phyloP scores from a whole-genome alignment of 805 yeast species.

The Starmerella sp. region DNA sequence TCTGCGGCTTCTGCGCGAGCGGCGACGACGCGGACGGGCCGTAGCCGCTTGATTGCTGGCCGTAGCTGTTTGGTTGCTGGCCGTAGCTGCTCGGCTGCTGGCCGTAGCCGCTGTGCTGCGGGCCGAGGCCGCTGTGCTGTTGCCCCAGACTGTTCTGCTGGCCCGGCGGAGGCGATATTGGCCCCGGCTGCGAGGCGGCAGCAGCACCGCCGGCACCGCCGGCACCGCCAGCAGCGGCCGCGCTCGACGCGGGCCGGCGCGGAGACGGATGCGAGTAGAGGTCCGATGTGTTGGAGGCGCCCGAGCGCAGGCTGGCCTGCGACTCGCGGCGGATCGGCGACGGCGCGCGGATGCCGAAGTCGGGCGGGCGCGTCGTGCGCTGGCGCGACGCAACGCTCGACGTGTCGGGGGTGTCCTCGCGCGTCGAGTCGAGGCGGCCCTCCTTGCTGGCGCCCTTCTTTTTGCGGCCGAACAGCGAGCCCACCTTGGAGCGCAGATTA shows the following conservation, averaged over 20 bases:
- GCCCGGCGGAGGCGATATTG: not conserved
- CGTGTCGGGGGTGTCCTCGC: constrained; percentile 8
- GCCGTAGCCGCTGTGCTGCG: too few species aligned
- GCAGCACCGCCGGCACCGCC: not conserved
- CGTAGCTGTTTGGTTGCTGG: too few species aligned
- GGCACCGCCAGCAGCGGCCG: not conserved
- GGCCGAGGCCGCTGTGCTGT: too few species aligned
- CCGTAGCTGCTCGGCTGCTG: too few species aligned
- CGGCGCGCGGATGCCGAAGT: constrained; percentile 16
- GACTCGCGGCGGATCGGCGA: constrained; percentile 8
- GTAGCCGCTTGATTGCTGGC: not conserved
- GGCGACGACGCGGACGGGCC: not conserved
- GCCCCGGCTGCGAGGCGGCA: not conserved
- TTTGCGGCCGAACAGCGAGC: constrained; percentile 29
- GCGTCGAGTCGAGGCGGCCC: constrained; percentile 5
- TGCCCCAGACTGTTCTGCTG: too few species aligned
- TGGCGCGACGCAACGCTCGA: not conserved
- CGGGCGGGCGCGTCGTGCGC: constrained; percentile 19
- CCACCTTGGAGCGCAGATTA: constrained; percentile 28
- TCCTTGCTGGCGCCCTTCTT: constrained; percentile 18
- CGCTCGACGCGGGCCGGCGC: not conserved
- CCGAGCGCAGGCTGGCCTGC: not conserved
- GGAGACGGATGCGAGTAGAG: constrained; percentile 12
- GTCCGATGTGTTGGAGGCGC: not conserved
- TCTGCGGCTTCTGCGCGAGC: not conserved